Percentiles rank a stretch among this genome's conserved stretches.
Evolutionary conservation across 2,329 filamentous ascomycete genomes (phyloP).

Genomic region (Penicillium nordicum): DNA sequence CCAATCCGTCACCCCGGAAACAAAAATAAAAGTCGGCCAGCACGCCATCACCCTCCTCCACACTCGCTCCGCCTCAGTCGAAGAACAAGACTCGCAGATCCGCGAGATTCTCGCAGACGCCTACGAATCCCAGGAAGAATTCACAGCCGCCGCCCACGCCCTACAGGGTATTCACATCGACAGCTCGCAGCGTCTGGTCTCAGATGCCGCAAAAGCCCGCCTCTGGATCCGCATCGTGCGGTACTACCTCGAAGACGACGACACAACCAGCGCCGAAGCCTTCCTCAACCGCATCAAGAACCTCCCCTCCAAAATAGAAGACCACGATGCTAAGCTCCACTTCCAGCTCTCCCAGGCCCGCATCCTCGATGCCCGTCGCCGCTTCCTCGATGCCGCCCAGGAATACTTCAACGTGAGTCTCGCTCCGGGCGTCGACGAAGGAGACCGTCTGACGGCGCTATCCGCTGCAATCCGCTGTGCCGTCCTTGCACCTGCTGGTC

Average conservation of each 20-base stretch:
- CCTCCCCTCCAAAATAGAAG: constrained; percentile 70
- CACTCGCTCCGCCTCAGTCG: constrained; percentile 68
- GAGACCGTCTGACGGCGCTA: constrained; percentile 80
- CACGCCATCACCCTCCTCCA: constrained; percentile 67
- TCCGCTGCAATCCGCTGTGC: constrained; percentile 87
- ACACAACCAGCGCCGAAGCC: constrained; percentile 76
- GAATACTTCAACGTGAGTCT: constrained; percentile 87
- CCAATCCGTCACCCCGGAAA: constrained; percentile 51
- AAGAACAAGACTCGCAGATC: constrained; percentile 78
- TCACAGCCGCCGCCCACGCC: constrained; percentile 68
- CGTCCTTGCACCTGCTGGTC: constrained; percentile 86
- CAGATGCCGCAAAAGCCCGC: constrained; percentile 74
- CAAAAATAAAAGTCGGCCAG: constrained; percentile 72
- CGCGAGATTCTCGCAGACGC: constrained; percentile 79
- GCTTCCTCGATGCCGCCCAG: constrained; percentile 82
- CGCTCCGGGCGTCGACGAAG: constrained; percentile 72
- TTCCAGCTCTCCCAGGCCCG: constrained; percentile 90
- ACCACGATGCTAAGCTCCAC: constrained; percentile 72
- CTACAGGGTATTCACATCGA: constrained; percentile 86
- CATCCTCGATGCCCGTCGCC: constrained; percentile 84
- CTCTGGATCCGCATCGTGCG: constrained; percentile 94
- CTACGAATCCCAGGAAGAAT: constrained; percentile 80
- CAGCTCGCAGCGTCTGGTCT: constrained; percentile 77
- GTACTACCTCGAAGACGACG: constrained; percentile 90
- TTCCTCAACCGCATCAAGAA: constrained; percentile 96